A percentile compares a stretch with the other conserved stretches of the same genome.
Conservation (phyloP, 768 basidiomycete species). For the Lepiota brunneoincarnata region DNA sequence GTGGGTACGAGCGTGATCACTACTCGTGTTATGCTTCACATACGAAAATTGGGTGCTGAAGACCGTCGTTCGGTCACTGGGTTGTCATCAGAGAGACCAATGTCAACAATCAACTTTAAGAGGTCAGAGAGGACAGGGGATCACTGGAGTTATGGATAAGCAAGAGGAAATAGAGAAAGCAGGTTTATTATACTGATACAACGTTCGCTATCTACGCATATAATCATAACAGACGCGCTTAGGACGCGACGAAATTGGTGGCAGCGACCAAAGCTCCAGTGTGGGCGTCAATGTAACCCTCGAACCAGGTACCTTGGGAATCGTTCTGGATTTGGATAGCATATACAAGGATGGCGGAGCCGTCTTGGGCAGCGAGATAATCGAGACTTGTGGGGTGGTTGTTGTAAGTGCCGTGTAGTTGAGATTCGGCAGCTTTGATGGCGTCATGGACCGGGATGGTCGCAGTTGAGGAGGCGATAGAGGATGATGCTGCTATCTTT, state of each 20-base stretch:
- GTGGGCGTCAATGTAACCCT: slow-evolving; percentile 56
- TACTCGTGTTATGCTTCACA: too few relatives aligned
- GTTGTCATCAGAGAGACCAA: too few relatives aligned
- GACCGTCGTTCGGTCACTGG: too few relatives aligned
- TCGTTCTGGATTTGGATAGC: slow-evolving; percentile 31
- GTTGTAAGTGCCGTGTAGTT: slow-evolving; percentile 1
- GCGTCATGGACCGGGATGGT: slow-evolving; percentile 1
- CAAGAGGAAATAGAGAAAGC: too few relatives aligned
- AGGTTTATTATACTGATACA: too few relatives aligned
- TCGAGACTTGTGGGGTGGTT: slow-evolving; percentile 22
- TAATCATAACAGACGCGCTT: too few relatives aligned
- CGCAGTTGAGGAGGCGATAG: neutral
- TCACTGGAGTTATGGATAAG: too few relatives aligned
- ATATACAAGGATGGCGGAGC: slow-evolving; percentile 36
- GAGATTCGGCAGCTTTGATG: slow-evolving; percentile 7
- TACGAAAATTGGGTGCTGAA: too few relatives aligned
- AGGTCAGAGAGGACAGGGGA: too few relatives aligned
- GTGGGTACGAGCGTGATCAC: too few relatives aligned
- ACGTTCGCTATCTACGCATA: too few relatives aligned
- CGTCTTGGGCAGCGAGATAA: slow-evolving; percentile 37
- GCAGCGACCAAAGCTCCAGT: slow-evolving; percentile 44
- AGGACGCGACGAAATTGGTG: slow-evolving; percentile 34
- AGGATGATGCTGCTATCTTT: neutral
- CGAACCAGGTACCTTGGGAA: slow-evolving; percentile 43
- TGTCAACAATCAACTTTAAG: too few relatives aligned